phyloP scores from a whole-genome alignment of 768 basidiomycete species.

The Russula vinacea region DNA sequence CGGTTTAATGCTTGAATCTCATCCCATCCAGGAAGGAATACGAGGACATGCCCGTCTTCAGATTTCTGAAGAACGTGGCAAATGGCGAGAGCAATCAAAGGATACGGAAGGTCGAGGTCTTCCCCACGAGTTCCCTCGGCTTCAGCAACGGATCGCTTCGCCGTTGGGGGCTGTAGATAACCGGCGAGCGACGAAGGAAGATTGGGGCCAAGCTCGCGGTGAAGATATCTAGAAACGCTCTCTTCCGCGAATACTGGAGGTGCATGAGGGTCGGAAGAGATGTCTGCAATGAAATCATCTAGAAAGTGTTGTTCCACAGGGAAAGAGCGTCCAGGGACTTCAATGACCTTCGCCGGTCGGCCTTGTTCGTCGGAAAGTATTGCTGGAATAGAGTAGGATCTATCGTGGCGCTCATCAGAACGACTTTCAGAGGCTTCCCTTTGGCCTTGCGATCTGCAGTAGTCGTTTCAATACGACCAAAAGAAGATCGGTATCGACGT shows the following conservation, averaged over 20 bases:
- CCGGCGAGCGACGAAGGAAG: conserved; percentile 26
- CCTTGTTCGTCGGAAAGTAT: conserved; percentile 73
- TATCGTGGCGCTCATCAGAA: conserved; percentile 96
- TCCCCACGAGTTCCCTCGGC: conserved; percentile 42
- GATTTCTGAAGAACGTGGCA: conserved; percentile 71
- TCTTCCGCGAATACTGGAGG: conserved; percentile 71
- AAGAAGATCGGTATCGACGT: conserved; percentile 87
- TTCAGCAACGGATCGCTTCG: conserved; percentile 3
- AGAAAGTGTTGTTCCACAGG: conserved; percentile 81
- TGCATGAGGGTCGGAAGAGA: conserved; percentile 42
- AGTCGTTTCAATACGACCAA: conserved; percentile 87
- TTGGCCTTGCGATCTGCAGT: conserved; percentile 66
- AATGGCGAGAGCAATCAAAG: conserved; percentile 78
- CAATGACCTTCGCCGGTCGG: conserved; percentile 62
- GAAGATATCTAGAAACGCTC: conserved; percentile 65
- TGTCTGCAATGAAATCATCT: conserved; percentile 64
- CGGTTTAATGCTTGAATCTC: conserved; percentile 77
- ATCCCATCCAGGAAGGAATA: conserved; percentile 92
- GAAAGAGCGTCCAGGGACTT: conserved; percentile 88
- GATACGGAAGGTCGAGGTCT: conserved; percentile 74
- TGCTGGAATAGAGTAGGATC: conserved; percentile 84
- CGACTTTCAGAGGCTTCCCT: conserved; percentile 72
- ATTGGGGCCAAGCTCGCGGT: conserved; percentile 56
- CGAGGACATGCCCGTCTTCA: conserved; percentile 81
- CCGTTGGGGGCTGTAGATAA: conserved; percentile 21